A percentile compares a stretch with the other conserved stretches of the same genome.
Conservation (phyloP, 2,329 filamentous ascomycete species). For the Xylariaceae sp. region DNA sequence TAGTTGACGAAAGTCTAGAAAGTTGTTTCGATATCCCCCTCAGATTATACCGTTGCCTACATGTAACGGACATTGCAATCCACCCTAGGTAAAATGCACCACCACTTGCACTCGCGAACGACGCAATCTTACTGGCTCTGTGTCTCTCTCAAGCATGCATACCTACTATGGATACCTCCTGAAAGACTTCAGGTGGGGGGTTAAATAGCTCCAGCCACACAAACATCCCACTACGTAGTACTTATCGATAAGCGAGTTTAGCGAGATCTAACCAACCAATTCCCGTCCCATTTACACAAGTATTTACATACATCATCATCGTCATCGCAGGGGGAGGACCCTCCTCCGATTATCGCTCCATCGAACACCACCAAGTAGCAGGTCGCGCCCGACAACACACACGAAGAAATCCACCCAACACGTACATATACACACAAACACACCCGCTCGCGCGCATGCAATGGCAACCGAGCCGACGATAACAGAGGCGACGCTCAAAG, state of each 20-base stretch:
- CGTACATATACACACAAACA: background rate
- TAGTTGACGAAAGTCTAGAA: background rate
- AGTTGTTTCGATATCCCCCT: conserved; percentile 3
- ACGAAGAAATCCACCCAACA: no score
- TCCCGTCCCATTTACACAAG: no score
- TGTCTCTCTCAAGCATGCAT: no score
- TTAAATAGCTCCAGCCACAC: conserved; percentile 18
- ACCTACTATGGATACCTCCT: no score
- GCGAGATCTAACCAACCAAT: background rate
- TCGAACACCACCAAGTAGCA: background rate
- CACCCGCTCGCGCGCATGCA: background rate
- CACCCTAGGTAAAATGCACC: no score
- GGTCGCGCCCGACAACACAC: no score
- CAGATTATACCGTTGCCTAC: conserved; percentile 5
- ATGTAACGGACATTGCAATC: conserved; percentile 12
- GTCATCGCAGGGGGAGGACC: background rate
- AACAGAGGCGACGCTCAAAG: conserved; percentile 71
- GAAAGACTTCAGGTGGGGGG: no score
- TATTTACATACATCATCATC: background rate
- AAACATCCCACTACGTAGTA: conserved; percentile 2
- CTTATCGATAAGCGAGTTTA: background rate
- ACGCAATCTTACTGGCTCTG: no score
- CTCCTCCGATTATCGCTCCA: background rate
- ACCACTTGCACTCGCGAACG: no score
- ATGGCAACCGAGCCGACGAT: conserved; percentile 65